These are phyloP conservation scores for Malbranchea zuffiana DNA, from an alignment of 2,329 filamentous ascomycete species.

Conservation along the genomic window DNA sequence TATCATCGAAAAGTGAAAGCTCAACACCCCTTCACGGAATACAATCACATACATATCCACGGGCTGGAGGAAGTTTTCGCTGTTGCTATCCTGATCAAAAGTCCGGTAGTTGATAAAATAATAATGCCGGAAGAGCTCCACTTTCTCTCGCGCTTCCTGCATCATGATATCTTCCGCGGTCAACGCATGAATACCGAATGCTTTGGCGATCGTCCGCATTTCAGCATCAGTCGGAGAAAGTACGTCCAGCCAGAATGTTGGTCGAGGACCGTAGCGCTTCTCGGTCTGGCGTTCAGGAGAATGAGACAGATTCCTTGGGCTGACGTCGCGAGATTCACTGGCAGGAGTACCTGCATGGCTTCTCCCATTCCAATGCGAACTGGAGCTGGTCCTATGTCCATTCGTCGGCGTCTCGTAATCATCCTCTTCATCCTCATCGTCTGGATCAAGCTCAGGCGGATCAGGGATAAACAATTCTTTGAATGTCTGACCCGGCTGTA, in stretches of 20 bases:
- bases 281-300: conserved; percentile 30
- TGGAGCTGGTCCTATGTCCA: conserved; percentile 6
- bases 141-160: conserved; percentile 94
- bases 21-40: conserved; percentile 88
- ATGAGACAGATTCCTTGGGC: conserved; percentile 21
- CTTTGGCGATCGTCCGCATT: conserved; percentile 85
- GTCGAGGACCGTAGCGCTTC: conserved; percentile 63
- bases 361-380: conserved; percentile 1
- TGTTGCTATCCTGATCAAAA: conserved; percentile 87
- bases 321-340: conserved; percentile 5
- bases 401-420: conserved; percentile 15
- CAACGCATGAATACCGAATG: conserved; percentile 90
- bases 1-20: conserved; percentile 93
- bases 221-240: conserved; percentile 83
- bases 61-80: conserved; percentile 82
- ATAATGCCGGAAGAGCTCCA: conserved; percentile 93
- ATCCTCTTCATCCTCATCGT: conserved; percentile 52
- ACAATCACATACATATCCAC: conserved; percentile 97
- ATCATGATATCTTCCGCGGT: conserved; percentile 96
- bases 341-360: conserved; percentile 14
- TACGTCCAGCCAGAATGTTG: conserved; percentile 95
- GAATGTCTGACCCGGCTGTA: conserved; percentile 76
- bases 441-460: conserved; percentile 57
- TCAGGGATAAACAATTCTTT: conserved; percentile 84
- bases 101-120: conserved; percentile 98